Percentiles rank a stretch among this genome's conserved stretches.
Conservation (phyloP, 1,284 basidiomycete genomes). For the Wallemia ichthyophaga region DNA sequence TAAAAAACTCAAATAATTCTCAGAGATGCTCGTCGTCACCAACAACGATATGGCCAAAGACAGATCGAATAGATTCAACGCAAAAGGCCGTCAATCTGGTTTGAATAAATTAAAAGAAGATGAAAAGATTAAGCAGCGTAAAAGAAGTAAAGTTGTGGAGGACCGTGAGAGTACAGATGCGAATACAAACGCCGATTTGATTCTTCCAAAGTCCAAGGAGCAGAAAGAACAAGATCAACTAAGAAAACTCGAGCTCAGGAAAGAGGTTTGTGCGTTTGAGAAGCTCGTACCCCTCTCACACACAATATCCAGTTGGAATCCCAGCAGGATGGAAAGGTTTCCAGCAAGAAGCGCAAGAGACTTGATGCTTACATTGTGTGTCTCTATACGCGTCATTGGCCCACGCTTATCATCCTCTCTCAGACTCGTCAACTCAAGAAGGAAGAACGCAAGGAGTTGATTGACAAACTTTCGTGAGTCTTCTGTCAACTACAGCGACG, state of each 20-base stretch:
- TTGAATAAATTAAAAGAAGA: constrained; percentile 20
- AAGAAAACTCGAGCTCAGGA: constrained; percentile 26
- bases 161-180: constrained; percentile 5
- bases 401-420: background rate
- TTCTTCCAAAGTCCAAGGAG: constrained; percentile 28
- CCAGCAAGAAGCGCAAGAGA: constrained; percentile 42
- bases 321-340: constrained; percentile 37
- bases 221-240: constrained; percentile 25
- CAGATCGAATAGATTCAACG: constrained; percentile 21
- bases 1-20: no score
- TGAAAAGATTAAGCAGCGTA: background rate
- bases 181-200: constrained; percentile 17
- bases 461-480: constrained; percentile 45
- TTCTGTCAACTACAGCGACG: background rate
- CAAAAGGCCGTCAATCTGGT: constrained; percentile 29
- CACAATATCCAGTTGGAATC: constrained; percentile 17
- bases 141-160: constrained; percentile 14
- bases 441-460: constrained; percentile 37
- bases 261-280: constrained; percentile 22
- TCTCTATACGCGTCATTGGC: constrained; percentile 5
- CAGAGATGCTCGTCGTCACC: background rate
- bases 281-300: background rate
- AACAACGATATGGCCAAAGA: background rate
- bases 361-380: constrained; percentile 55
- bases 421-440: constrained; percentile 63